Conservation (phyloP, 2,329 filamentous ascomycete species). For the Stagonosporopsis chrysanthemi region DNA sequence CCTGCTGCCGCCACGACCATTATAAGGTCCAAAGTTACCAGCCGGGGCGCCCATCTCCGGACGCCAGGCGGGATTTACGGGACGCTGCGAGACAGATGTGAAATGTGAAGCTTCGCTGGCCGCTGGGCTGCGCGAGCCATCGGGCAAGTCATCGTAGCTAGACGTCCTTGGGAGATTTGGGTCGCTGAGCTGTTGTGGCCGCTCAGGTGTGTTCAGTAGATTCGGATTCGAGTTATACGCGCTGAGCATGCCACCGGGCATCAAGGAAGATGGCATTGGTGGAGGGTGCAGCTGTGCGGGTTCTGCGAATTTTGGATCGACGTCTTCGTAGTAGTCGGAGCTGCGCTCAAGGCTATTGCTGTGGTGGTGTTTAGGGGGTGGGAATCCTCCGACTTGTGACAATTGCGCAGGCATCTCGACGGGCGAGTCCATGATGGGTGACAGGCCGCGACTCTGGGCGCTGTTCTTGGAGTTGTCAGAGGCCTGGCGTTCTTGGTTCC, state of each 20-base stretch:
- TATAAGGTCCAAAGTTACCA: constrained; percentile 50
- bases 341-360: constrained; percentile 34
- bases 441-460: constrained; percentile 46
- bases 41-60: constrained; percentile 53
- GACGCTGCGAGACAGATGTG: constrained; percentile 87
- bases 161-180: constrained; percentile 52
- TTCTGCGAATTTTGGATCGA: constrained; percentile 84
- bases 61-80: constrained; percentile 88
- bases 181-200: constrained; percentile 33
- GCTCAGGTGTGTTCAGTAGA: constrained; percentile 29
- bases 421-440: constrained; percentile 51
- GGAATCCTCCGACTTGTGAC: constrained; percentile 33
- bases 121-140: constrained; percentile 70
- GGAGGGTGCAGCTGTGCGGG: constrained; percentile 39
- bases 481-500: constrained; percentile 43
- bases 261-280: constrained; percentile 43
- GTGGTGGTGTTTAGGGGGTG: constrained; percentile 23
- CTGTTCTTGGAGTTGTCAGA: constrained; percentile 39
- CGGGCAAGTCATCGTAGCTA: constrained; percentile 70
- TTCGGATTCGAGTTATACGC: constrained; percentile 45
- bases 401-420: constrained; percentile 44
- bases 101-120: constrained; percentile 84
- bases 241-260: constrained; percentile 38
- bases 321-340: constrained; percentile 85
- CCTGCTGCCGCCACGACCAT: constrained; percentile 45